These are phyloP conservation scores for Hyparrhenia diplandra DNA, from an alignment of 176 grass and related monocot genomes.

Conservation along the genomic window DNA sequence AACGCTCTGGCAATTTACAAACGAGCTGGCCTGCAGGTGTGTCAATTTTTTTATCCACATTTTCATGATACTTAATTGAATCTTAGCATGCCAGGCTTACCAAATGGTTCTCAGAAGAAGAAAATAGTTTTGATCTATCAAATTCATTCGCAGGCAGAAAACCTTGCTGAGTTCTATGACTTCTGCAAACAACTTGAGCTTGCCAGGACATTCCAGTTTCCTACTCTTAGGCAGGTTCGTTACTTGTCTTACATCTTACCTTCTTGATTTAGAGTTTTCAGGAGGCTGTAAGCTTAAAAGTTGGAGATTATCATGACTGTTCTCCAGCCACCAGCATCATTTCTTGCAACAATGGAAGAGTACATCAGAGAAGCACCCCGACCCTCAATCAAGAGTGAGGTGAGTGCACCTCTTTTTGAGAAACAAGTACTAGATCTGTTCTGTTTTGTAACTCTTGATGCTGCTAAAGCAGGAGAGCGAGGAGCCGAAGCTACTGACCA, in stretches of 20 bases:
- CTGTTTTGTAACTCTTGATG: constrained; percentile 9
- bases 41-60: not conserved
- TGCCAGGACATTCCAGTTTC: constrained; percentile 92
- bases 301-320: not conserved
- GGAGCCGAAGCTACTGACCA: constrained; percentile 49
- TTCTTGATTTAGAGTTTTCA: not conserved
- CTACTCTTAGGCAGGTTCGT: constrained; percentile 74
- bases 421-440: not conserved
- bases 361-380: constrained; percentile 88
- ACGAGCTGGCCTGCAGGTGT: constrained; percentile 78
- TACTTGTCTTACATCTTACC: not conserved
- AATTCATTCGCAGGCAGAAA: constrained; percentile 55
- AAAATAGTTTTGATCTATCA: not conserved
- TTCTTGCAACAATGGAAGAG: constrained; percentile 92
- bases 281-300: not conserved
- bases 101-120: not conserved
- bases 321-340: constrained; percentile 79
- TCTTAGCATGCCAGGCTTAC: too few species aligned
- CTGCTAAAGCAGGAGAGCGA: constrained; percentile 56
- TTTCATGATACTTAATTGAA: not conserved
- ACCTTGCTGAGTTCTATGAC: constrained; percentile 87
- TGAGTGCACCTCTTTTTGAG: constrained; percentile 40
- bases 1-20: constrained; percentile 89
- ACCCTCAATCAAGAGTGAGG: constrained; percentile 48
- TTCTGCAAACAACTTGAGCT: constrained; percentile 89